Conservation (phyloP, 2,329 filamentous ascomycete genomes). For the Myriosclerotinia duriaeana region DNA sequence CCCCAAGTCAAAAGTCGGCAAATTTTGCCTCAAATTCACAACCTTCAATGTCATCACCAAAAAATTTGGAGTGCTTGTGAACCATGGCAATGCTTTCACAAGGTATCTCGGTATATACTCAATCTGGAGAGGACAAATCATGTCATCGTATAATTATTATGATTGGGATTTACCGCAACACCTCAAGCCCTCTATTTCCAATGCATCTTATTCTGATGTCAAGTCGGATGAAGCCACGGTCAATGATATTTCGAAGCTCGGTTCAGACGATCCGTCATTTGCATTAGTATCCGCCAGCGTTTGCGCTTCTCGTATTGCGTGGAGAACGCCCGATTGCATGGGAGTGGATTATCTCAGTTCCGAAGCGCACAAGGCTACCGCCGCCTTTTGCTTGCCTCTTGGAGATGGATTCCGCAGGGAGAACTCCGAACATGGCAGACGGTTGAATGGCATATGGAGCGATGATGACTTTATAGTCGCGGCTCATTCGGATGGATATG, state of each 20-base stretch:
- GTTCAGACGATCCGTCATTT: neutral
- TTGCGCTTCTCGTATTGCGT: neutral
- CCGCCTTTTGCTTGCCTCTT: neutral
- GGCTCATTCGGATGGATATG: slow-evolving; percentile 24
- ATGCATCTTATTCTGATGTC: no score
- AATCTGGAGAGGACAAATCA: neutral
- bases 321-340: neutral
- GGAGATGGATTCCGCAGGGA: no score
- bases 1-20: neutral
- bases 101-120: neutral
- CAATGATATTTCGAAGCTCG: neutral
- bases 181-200: no score
- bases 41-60: slow-evolving; percentile 26
- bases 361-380: neutral
- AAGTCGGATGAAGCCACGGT: no score
- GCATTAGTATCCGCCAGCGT: neutral
- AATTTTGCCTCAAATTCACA: neutral
- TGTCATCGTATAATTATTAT: no score
- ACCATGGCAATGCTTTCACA: neutral
- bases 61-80: slow-evolving; percentile 20
- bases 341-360: no score
- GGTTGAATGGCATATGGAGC: neutral
- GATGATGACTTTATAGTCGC: slow-evolving; percentile 34
- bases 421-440: no score
- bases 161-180: no score